Evolutionary conservation across 2,329 filamentous ascomycete genomes (phyloP), one percentile per base, ranked within the genome.

Genomic region (Fusarium dlaminii): DNA sequence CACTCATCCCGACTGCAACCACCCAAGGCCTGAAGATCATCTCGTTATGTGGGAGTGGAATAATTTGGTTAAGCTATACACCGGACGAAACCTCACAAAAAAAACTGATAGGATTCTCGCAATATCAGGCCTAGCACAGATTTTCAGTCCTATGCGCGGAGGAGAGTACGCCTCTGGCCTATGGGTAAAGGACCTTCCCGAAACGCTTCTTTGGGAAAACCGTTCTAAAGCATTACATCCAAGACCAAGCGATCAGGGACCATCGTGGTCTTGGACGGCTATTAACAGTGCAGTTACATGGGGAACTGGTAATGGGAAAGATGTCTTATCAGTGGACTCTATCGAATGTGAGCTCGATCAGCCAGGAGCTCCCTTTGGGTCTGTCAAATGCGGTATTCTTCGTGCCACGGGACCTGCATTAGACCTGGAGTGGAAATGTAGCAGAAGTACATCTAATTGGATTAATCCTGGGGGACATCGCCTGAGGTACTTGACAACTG

Each of bases 161-260:
- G 20, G 17, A 6, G 10, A 42, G 12, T 32, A 57, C 14, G 27
- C 37, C 7, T 22, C 54, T 32, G 29, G 39, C 3, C 6, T 57
- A 18, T 57, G 29, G 54, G 6, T 11, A 0, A n/a, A 34, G 13
- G 29, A 34, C 3, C 17, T 57, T 4, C 54, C 39, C 4, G 3
- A 14, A 1, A 24, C 29, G 4, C 54, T 42, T 12, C 22, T 57
- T 6, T 57, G 34, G 51, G 13, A 37, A 17, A 29, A 6, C 8
- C 5, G 18, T 3, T 29, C 24, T 17, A 2, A 6, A 11, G 2
- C 5, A 8, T 17, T 37, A 5, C 1, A 11, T 4, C 36, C 20
- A 1, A 29, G 54, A 1, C 30, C 30, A 34, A 15, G 2, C 9
- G 5, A 36, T 8, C 55, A 58, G 9, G 39, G 55, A 3, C 40